Evolutionary conservation across 306 rosid species (phyloP).

Genomic region (Cucurbita maxima): DNA sequence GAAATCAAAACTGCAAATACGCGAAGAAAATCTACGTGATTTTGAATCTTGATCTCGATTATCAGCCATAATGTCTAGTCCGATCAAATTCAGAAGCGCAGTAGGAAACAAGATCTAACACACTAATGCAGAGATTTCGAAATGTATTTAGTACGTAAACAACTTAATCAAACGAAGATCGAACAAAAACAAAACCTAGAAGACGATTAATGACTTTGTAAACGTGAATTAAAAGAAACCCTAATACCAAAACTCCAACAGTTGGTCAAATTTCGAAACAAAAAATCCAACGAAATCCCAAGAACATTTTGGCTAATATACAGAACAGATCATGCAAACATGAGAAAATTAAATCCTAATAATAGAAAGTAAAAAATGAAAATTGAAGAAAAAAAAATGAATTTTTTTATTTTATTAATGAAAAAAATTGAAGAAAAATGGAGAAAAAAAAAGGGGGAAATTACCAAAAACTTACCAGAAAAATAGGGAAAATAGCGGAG

Average conservation of each 20-base stretch:
- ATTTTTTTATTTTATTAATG: not conserved
- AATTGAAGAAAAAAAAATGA: not conserved
- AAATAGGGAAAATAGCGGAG: conserved; percentile 21
- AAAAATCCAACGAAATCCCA: not conserved
- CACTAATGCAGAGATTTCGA: not conserved
- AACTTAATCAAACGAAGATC: not conserved
- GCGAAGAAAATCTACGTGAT: not conserved
- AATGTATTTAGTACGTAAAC: not conserved
- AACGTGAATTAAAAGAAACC: conserved; percentile 1
- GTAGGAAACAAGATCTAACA: not conserved
- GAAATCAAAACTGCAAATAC: not conserved
- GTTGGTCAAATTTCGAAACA: not conserved
- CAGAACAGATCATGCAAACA: conserved; percentile 4
- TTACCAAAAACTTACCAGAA: conserved; percentile 26
- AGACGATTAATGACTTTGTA: not conserved
- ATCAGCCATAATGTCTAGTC: not conserved
- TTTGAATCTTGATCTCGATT: not conserved
- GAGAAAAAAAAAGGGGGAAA: conserved; percentile 8
- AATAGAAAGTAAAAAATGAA: not conserved
- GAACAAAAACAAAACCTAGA: not conserved
- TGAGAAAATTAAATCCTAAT: not conserved
- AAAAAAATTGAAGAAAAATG: not conserved
- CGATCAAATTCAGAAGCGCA: not conserved
- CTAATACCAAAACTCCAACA: not conserved
- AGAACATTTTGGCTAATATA: not conserved